These are phyloP conservation scores for Cyberlindnera xylosilytica DNA, from an alignment of 805 yeast species.

Conservation along the genomic window DNA sequence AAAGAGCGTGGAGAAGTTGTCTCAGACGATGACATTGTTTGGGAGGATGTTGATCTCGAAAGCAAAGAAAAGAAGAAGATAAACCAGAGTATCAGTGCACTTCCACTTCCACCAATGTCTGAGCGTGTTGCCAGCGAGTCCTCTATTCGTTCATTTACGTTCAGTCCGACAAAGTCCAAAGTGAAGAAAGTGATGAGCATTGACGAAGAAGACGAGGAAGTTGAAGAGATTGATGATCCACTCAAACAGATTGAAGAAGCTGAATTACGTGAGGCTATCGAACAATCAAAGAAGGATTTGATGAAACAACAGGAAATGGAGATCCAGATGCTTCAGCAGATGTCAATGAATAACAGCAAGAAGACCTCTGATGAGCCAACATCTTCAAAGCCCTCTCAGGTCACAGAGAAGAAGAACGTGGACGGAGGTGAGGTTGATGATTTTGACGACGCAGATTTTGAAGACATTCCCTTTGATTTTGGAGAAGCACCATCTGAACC, in stretches of 20 bases:
- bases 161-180: constrained; percentile 21
- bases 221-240: constrained; percentile 26
- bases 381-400: neutral
- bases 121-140: constrained; percentile 16
- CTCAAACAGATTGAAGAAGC: constrained; percentile 30
- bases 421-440: too few species aligned
- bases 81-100: constrained; percentile 41
- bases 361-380: too few species aligned
- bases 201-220: constrained; percentile 22
- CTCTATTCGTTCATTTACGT: constrained; percentile 19
- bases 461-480: constrained; percentile 26
- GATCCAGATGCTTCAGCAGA: constrained; percentile 14
- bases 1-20: constrained; percentile 19
- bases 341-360: neutral
- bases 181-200: constrained; percentile 8
- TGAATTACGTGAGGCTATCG: constrained; percentile 38
- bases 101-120: constrained; percentile 34
- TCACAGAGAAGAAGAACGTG: too few species aligned
- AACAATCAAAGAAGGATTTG: constrained; percentile 45
- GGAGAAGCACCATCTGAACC: neutral
- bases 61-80: constrained; percentile 22
- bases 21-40: constrained; percentile 47
- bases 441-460: constrained; percentile 24
- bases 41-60: constrained; percentile 63
- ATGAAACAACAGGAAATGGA: constrained; percentile 39